phyloP scores from a whole-genome alignment of 129 eudicot species.

The Erigeron canadensis region DNA sequence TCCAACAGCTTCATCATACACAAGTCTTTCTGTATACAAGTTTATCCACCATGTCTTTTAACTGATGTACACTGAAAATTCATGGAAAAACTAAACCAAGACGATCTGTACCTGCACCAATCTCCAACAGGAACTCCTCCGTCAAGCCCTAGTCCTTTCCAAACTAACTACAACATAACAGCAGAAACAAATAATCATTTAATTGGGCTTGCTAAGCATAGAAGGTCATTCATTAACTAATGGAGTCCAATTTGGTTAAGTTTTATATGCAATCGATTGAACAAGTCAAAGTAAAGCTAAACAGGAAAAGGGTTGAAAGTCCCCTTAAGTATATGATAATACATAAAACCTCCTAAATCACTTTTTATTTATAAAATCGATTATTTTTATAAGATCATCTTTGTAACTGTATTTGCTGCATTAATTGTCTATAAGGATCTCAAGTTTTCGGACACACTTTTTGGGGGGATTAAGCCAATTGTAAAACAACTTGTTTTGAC shows the following conservation, averaged over 20 bases:
- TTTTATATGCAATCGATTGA: neutral
- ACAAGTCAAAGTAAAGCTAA: neutral
- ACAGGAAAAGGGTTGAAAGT: no score
- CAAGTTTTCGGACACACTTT: neutral
- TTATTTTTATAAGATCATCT: neutral
- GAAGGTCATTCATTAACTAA: neutral
- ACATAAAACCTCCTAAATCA: no score
- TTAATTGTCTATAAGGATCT: neutral
- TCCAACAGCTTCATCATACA: conserved; percentile 6
- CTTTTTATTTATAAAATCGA: neutral
- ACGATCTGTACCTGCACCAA: conserved; percentile 70
- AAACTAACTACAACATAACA: conserved; percentile 63
- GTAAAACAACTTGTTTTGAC: neutral
- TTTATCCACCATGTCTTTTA: neutral
- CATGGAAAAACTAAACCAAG: neutral
- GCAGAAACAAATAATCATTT: neutral
- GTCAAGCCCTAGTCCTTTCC: conserved; percentile 97
- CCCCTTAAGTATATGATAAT: no score
- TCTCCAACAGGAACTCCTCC: conserved; percentile 71
- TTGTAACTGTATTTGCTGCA: neutral
- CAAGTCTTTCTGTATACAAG: neutral
- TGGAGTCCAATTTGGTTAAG: no score
- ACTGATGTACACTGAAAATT: neutral
- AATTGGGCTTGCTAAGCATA: conserved; percentile 1
- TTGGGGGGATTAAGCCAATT: neutral